Evolutionary conservation across 768 basidiomycete genomes (phyloP), one percentile per base, ranked within the genome.

Genomic region (Infundibulicybe gibba): DNA sequence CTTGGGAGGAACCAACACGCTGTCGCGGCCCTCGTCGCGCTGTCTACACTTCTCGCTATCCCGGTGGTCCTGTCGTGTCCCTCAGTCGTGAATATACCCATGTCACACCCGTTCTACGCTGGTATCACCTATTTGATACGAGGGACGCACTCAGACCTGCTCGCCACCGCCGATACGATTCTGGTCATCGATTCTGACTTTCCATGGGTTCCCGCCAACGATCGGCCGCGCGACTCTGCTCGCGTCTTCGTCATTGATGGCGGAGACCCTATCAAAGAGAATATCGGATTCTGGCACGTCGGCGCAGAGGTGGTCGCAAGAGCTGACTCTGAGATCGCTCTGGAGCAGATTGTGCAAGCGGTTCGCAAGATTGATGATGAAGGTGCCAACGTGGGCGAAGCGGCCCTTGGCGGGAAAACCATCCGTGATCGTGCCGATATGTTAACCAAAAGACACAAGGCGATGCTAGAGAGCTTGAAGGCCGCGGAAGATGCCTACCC

Each of bases 111-210:
- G 0, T 71, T 68, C 58, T 74, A 74, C 48, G 55, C 77, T 3
- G 85, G 83, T 0, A 50, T 73, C 14, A 75, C 79, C 3, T 83
- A 70, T 63, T 69, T 80, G 45, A 62, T 57, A 0, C 64, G 70
- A 2, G 70, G 61, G 19, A 68, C 69, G 0, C 77, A 80, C 40
- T 73, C 76, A 19, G 57, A 61, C 1, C 68, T 72, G 42, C 71
- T 87, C 15, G 64, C 66, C 30, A 61, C 63, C 16, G 83, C 83
- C 0, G 87, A 89, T 51, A 74, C 80, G 3, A 71, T 89, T 14
- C 62, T 89, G 9, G 64, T 86, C 14, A 49, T 89, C n/a, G 85
- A 88, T 47, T 71, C 69, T 6, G 83, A 84, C 49, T 64, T 85
- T 0, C 81, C 85, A 0, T 88, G 85, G 81, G 78, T 84, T 20